Base-by-base conservation (phyloP, 768 basidiomycete species). In the Lactifluus hygrophoroides region DNA sequence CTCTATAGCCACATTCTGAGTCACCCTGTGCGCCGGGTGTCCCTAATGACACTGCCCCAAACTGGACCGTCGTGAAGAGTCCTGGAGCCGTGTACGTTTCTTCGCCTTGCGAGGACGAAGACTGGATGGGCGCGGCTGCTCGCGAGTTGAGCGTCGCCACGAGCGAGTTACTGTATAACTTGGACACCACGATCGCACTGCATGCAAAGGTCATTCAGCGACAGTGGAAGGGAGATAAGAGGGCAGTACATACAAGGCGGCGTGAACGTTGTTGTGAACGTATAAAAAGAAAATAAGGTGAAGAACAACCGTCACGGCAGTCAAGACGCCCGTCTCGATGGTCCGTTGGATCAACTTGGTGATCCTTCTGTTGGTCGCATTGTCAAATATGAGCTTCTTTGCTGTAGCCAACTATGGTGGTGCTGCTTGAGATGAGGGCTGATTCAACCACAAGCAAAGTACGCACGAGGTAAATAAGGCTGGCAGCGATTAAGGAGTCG, bases 131-230 rank as follows among this genome's bases (percentile, higher is more conserved):
- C 34, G 17, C 11, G 1, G 16, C 17, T 11, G 43, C 16, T 46
- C 54, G 54, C 11, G 54, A 56, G 25, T 57, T 51, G n/a, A 57
- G 50, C 14, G 56, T 51, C n/a, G 50, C 43, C 56, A 57, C 37
- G 25, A 57, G 50, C 2, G 49, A 34, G 16, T 57, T 57, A 34
- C 50, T 57, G n/a, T 57, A 57, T 37, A 57, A 30, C 43, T 57
- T 57, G 21, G 56, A 45, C 25, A 57, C 1, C 43, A 17, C 6
- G 11, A 30, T 28, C 34, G 27, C 19, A 4, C 48, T 57, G 25
- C 10, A n/a, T 3, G 23, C 19, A 11, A 32, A 40, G 16, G 28
- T n/a, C 21, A 2, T 21, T 56, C 25, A 55, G 25, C n/a, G 1
- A 27, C 27, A 14, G 17, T 32, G 32, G 25, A 25, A 34, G 27